phyloP scores from a whole-genome alignment of 768 basidiomycete genomes.

The Amanita jacksonii region DNA sequence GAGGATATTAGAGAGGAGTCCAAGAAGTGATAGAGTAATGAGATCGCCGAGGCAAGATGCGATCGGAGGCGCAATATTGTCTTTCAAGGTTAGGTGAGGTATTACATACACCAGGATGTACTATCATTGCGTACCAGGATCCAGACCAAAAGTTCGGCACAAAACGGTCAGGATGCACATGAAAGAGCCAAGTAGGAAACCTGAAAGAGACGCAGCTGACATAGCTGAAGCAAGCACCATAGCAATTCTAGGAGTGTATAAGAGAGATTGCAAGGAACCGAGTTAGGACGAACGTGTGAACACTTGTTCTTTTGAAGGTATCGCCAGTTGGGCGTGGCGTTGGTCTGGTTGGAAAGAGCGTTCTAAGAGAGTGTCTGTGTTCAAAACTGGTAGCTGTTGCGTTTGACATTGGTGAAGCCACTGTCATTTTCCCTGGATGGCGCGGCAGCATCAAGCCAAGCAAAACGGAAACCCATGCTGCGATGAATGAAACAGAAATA shows the following conservation, averaged over 20 bases:
- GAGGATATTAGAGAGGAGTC: constrained; percentile 62
- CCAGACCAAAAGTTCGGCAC: constrained; percentile 63
- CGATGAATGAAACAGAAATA: constrained; percentile 78
- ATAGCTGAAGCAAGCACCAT: constrained; percentile 74
- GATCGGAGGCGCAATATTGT: constrained; percentile 93
- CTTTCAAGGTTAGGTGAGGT: constrained; percentile 26
- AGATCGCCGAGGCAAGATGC: constrained; percentile 92
- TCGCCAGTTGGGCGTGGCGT: constrained; percentile 12
- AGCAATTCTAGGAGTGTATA: constrained; percentile 48
- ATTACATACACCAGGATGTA: not conserved
- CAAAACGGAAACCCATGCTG: constrained; percentile 67
- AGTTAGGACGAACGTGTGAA: constrained; percentile 24
- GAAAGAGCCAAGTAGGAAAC: constrained; percentile 79
- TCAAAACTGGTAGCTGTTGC: not conserved
- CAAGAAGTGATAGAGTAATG: constrained; percentile 79
- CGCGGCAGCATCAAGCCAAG: constrained; percentile 56
- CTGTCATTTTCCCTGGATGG: constrained; percentile 9
- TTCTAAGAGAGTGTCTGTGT: not conserved
- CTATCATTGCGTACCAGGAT: constrained; percentile 56
- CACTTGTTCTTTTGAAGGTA: constrained; percentile 21
- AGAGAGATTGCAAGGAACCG: not conserved
- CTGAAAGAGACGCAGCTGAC: constrained; percentile 71
- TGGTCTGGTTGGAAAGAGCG: not conserved
- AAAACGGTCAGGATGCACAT: constrained; percentile 81
- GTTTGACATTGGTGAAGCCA: not conserved